Conservation (phyloP, 2,329 filamentous ascomycete species). For the Colletotrichum orbiculare region DNA sequence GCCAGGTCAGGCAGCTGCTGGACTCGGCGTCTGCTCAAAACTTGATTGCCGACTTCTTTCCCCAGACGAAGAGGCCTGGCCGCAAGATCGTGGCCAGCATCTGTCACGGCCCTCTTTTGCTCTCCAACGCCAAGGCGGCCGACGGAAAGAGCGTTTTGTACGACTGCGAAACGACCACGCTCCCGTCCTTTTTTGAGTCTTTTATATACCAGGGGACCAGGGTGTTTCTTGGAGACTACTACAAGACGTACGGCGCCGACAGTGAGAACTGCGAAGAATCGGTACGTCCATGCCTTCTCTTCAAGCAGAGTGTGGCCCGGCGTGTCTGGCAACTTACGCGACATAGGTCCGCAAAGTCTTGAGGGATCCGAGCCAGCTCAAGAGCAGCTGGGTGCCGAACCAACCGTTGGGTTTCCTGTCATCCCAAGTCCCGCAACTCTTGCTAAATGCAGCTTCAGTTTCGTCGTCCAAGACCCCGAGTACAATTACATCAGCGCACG, state of each 20-base stretch:
- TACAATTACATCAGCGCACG: constrained; percentile 62
- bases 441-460: constrained; percentile 44
- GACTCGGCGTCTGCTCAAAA: constrained; percentile 58
- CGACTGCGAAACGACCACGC: constrained; percentile 59
- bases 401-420: constrained; percentile 8
- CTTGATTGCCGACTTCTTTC: constrained; percentile 59
- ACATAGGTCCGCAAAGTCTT: constrained; percentile 55
- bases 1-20: constrained; percentile 61
- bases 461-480: constrained; percentile 59
- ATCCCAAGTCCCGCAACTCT: no score
- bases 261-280: constrained; percentile 60
- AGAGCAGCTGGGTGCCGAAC: constrained; percentile 49
- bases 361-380: constrained; percentile 56
- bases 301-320: background rate
- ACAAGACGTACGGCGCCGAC: constrained; percentile 65
- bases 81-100: constrained; percentile 59
- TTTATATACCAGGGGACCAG: constrained; percentile 60
- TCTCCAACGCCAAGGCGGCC: constrained; percentile 53
- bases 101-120: constrained; percentile 64
- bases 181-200: constrained; percentile 61
- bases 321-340: background rate
- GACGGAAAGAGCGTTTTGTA: constrained; percentile 59
- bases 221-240: constrained; percentile 63
- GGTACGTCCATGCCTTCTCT: constrained; percentile 45
- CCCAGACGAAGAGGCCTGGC: constrained; percentile 55